These are phyloP conservation scores for Globisporangium acanthophoron DNA, from an alignment of 352 stramenopile species.

Conservation along the genomic window DNA sequence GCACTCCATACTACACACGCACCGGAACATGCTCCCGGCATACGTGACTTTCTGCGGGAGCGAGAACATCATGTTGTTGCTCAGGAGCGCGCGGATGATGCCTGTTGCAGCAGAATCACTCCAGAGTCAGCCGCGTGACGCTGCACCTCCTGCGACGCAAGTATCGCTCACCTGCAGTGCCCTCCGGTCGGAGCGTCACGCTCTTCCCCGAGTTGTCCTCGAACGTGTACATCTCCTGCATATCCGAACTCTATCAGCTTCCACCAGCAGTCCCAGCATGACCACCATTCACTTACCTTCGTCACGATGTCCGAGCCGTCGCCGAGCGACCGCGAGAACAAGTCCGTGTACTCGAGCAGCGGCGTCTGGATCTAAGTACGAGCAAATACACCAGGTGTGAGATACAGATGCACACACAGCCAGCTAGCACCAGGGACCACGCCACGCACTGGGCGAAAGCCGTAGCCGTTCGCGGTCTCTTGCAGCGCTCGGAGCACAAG, in stretches of 20 bases:
- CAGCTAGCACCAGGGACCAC: background rate
- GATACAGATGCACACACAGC: background rate
- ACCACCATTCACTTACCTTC: constrained; percentile 39
- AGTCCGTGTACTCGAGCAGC: constrained; percentile 82
- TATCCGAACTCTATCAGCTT: background rate
- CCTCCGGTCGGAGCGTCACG: constrained; percentile 79
- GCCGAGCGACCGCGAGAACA: constrained; percentile 76
- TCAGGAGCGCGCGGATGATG: constrained; percentile 72
- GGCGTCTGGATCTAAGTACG: constrained; percentile 70
- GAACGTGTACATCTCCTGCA: constrained; percentile 89
- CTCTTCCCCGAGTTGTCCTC: constrained; percentile 84
- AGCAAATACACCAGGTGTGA: background rate
- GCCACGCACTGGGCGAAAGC: constrained; percentile 56
- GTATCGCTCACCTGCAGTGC: constrained; percentile 45
- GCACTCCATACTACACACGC: constrained; percentile 1
- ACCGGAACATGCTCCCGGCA: constrained; percentile 86
- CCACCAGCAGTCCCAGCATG: background rate
- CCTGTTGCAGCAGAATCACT: constrained; percentile 19
- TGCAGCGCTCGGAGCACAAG: constrained; percentile 56
- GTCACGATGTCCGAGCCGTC: constrained; percentile 86
- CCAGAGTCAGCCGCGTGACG: background rate
- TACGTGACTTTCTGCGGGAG: constrained; percentile 83
- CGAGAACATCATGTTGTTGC: constrained; percentile 68
- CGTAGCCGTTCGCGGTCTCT: constrained; percentile 56
- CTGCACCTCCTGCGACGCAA: background rate